Percentiles rank a stretch among this genome's conserved stretches.
phyloP scores from a whole-genome alignment of 257 asterid species.

The Solanum raphanifolium region DNA sequence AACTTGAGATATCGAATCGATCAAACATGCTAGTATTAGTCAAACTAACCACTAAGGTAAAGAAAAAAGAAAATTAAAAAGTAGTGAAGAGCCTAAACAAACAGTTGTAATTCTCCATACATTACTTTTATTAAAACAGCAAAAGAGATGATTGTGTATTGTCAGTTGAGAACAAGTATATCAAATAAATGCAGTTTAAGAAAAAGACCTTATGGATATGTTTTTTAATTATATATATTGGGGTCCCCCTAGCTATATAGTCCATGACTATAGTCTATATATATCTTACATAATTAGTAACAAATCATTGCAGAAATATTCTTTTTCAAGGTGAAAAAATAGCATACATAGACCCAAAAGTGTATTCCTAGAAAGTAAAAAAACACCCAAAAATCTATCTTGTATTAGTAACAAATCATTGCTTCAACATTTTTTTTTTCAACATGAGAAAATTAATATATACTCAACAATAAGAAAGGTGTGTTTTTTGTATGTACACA shows the following conservation, averaged over 20 bases:
- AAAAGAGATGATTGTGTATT: constrained; percentile 1
- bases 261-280: background rate
- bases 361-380: background rate
- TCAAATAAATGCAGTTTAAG: background rate
- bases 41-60: background rate
- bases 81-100: background rate
- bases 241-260: background rate
- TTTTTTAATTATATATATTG: background rate
- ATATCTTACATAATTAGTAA: background rate
- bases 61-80: background rate
- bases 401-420: background rate
- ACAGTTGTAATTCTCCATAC: background rate
- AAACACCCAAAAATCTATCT: background rate
- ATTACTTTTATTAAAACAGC: background rate
- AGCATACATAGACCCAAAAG: background rate
- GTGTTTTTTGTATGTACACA: background rate
- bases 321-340: background rate
- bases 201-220: background rate
- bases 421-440: background rate
- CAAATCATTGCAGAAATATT: background rate
- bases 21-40: background rate
- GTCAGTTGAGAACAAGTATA: background rate
- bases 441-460: background rate
- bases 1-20: rapidly evolving
- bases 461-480: background rate